Evolutionary conservation across 495 filamentous ascomycete species (phyloP).

Genomic region (Penicillium samsonianum): DNA sequence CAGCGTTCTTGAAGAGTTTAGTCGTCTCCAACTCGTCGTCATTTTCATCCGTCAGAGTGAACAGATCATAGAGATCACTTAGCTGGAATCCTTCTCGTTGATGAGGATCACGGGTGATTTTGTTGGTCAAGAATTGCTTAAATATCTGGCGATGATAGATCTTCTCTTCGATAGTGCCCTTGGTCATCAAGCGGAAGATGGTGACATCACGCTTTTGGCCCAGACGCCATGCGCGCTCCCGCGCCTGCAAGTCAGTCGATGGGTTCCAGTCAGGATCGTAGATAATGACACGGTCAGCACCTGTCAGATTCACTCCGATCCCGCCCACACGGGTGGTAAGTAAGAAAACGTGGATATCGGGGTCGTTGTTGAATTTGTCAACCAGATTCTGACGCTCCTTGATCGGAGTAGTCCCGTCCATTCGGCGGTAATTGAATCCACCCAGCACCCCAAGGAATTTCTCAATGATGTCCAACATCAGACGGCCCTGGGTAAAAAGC

Average conservation of each 20-base stretch:
- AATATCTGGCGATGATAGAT: constrained; percentile 98
- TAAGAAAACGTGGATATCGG: constrained; percentile 81
- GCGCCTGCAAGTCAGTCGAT: constrained; percentile 87
- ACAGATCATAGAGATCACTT: constrained; percentile 86
- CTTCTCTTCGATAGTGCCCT: constrained; percentile 97
- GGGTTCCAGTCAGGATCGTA: constrained; percentile 99
- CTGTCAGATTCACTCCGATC: constrained; percentile 89
- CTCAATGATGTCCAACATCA: constrained; percentile 93
- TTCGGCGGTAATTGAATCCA: constrained; percentile 77
- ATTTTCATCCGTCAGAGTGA: constrained; percentile 70
- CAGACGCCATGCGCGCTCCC: constrained; percentile 94
- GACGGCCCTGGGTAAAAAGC: constrained; percentile 84
- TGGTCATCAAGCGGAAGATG: constrained; percentile 94
- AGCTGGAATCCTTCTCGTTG: constrained; percentile 83
- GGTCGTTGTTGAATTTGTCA: constrained; percentile 85
- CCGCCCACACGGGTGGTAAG: constrained; percentile 95
- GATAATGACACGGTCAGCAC: constrained; percentile 93
- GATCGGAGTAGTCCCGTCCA: constrained; percentile 90
- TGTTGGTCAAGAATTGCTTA: constrained; percentile 94
- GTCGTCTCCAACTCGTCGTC: constrained; percentile 78
- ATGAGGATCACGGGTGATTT: constrained; percentile 89
- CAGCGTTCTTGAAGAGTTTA: constrained; percentile 78
- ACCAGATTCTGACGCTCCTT: constrained; percentile 80
- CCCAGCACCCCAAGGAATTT: constrained; percentile 66
- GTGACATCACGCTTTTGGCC: constrained; percentile 93